Evolutionary conservation across 805 yeast species (phyloP), one percentile per base, ranked within the genome.

Genomic region (Metschnikowia lachancei): DNA sequence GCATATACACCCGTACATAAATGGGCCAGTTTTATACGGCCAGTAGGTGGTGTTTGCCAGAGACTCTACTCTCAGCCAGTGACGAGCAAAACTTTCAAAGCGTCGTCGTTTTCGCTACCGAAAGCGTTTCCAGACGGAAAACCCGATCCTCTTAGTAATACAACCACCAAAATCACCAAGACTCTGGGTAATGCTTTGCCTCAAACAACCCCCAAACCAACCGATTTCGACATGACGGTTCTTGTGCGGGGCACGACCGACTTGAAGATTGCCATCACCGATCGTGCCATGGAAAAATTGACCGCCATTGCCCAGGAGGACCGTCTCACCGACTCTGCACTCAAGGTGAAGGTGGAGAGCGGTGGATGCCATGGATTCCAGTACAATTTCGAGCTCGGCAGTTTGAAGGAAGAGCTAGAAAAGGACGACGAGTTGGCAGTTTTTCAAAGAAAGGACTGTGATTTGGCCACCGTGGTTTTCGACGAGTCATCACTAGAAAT

Each of bases 281-380:
- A 64, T 36, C 51, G 70, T 14, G 84, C 84, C 2, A 66, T 74
- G 24, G 61, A 60, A 8, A 85, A 84, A 61, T 67, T 88, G 36
- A 74, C 73, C 24, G 56, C 55, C 3, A 74, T 88, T 9, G 74
- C 81, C 11, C 55, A 61, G 6, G 71, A 69, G 9, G 95, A 87
- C 46, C 54, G 68, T 8, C 44, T 34, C 9, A 79, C 81, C 0
- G 68, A 80, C 29, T 58, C 82, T n/a, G 88, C 89, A 0, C 69
- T 92, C 16, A 72, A 85, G 42, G 80, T 92, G 3, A 69, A 75
- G 11, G 97, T 94, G 9, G 97, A 90, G 57, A 85, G 95, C 59
- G 99, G 99, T 9, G 99, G 99, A 1, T 94, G 99, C 63, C 99
- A 94, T 64, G 99, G 99, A 16, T 94, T 88, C 66, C 98, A 94